These are phyloP conservation scores for Entophlyctis helioformis DNA, from an alignment of 192 early-diverging fungal species.

Conservation along the genomic window DNA sequence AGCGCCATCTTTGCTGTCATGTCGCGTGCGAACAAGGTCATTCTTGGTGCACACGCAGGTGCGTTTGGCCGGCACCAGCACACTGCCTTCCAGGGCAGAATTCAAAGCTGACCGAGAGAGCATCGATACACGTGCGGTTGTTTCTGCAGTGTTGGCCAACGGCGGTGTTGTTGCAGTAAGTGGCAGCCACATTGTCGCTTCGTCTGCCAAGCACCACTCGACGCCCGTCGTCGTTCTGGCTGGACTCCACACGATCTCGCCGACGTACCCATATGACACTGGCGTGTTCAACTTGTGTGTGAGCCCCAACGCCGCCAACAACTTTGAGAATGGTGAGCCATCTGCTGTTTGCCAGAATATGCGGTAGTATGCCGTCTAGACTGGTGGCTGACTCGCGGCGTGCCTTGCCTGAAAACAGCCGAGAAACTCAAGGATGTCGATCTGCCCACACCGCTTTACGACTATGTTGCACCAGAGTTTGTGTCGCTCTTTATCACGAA, in stretches of 20 bases:
- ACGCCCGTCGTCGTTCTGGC: conserved; percentile 89
- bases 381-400: not conserved
- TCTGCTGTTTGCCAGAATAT: not conserved
- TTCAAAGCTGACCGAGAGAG: not conserved
- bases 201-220: conserved; percentile 84
- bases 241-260: conserved; percentile 80
- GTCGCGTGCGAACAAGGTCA: conserved; percentile 95
- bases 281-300: conserved; percentile 68
- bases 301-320: conserved; percentile 68
- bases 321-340: conserved; percentile 58
- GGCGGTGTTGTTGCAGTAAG: conserved; percentile 77
- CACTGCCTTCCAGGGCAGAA: no score
- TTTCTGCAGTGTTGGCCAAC: conserved; percentile 67
- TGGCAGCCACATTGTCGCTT: conserved; percentile 72
- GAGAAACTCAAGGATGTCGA: conserved; percentile 67
- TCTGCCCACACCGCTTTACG: conserved; percentile 77
- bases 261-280: conserved; percentile 77
- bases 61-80: not conserved
- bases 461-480: conserved; percentile 86
- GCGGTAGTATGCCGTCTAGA: not conserved
- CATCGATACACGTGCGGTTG: no score
- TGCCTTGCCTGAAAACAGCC: not conserved
- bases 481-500: conserved; percentile 86
- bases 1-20: conserved; percentile 93
- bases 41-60: conserved; percentile 82